Evolutionary conservation across 352 stramenopile genomes (phyloP), one percentile per base, ranked within the genome.

Genomic region (Pythium biforme): DNA sequence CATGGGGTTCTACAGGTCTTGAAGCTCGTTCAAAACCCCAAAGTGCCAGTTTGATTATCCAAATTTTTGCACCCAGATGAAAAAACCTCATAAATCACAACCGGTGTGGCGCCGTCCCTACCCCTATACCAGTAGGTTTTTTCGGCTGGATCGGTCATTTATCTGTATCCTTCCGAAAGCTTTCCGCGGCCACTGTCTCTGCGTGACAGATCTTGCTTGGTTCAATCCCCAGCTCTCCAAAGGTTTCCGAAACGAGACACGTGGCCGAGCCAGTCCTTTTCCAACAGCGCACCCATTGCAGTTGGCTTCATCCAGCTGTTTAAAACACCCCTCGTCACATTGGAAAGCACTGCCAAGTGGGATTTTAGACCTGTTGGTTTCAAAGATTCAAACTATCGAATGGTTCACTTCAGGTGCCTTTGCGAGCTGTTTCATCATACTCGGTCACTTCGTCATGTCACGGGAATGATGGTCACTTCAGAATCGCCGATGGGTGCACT

Each of bases 31-130:
- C 8, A 25, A 33, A 56, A 51, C 60, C 23, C 14, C 43, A 55
- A 69, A 60, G 62, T 69, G 62, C 62, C 62, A 69, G 62, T 69
- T 69, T 69, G 55, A 69, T 55, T 48, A 55, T 64, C 55, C 62
- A 64, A 69, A 64, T 56, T 69, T 66, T 59, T 58, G 54, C 48
- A 66, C 64, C 64, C 49, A 64, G 25, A 14, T 53, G 22, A 26
- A 55, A 71, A 66, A 71, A 71, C 64, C 64, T 71, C 58, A 55
- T 39, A 27, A 61, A 52, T 62, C 53, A 66, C 40, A 29, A 12
- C 37, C 15, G n/a, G 22, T 50, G 25, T 29, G 25, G 6, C 29
- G 9, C 14, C 22, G 29, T 23, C 40, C 64, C 64, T 64, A 71
- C 15, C 64, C 64, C 64, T 66, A 55, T 34, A 15, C 41, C 34